Evolutionary conservation across 768 basidiomycete species (phyloP), one percentile per base, ranked within the genome.

Genomic region (Psilocybe subaeruginosa): DNA sequence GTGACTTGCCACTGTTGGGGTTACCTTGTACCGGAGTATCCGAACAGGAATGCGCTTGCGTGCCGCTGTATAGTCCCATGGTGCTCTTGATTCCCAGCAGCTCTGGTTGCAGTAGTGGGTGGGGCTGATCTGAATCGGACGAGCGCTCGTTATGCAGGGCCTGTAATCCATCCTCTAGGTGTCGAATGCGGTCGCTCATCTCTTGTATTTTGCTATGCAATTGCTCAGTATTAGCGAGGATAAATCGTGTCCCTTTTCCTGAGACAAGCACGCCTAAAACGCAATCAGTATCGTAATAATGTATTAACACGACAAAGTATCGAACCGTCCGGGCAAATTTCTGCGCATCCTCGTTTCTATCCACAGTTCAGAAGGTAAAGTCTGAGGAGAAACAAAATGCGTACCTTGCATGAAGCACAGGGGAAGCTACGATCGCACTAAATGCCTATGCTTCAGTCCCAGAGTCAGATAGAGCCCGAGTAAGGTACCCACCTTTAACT

Each of bases 141-240:
- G 71, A 54, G 47, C 65, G 70, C 60, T 73, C 70, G 29, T 66
- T 63, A 51, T 77, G 73, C 41, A 74, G 53, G 1, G 63, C 47
- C 35, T 77, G 75, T 23, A 88, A 72, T 3, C 84, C 85, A 52
- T 85, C 85, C 68, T 88, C 87, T 47, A 88, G 80, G 56, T 79
- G 74, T 61, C 85, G 82, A 66, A 88, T 87, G 46, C 87, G 82
- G 61, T 85, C 82, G 69, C 85, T 86, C 85, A 89, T 87, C 62
- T 85, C 82, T 46, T 85, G 82, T 7, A 89, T 88, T 72, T 87
- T 88, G 19, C 76, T 70, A 63, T 88, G 87, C 11, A 88, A 76
- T 65, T 86, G 85, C 66, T 88, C 86, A 9, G 86, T 87, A 67
- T 87, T 87, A 53, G 86, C 86, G 53, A 88, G 81, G 66, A 88